A percentile compares a stretch with the other conserved stretches of the same genome.
Conservation (phyloP, 2,329 filamentous ascomycete species). For the Epichloe sylvatica region DNA sequence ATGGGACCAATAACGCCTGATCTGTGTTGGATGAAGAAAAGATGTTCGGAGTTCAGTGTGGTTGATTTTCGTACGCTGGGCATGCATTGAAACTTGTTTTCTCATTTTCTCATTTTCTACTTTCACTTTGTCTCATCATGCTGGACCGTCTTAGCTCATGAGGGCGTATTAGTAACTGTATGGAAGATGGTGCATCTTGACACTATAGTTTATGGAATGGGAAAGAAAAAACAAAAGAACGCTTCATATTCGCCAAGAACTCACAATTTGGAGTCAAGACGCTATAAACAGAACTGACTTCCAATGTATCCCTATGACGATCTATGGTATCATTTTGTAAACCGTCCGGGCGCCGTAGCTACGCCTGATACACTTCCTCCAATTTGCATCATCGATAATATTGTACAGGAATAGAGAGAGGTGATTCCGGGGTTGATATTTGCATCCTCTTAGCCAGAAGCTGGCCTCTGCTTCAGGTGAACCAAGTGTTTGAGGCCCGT, state of each 20-base stretch:
- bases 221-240: not conserved
- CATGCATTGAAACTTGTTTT: not conserved
- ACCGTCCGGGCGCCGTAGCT: slow-evolving; percentile 4
- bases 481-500: slow-evolving; percentile 30
- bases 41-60: not conserved
- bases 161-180: not conserved
- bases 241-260: not conserved
- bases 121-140: not conserved
- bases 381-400: not conserved
- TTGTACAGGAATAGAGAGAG: not conserved
- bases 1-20: not conserved
- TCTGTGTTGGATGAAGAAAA: not conserved
- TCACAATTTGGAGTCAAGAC: not conserved
- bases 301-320: not conserved
- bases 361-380: slow-evolving; percentile 2
- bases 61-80: not conserved
- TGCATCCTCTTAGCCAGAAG: slow-evolving; percentile 13
- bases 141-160: not conserved
- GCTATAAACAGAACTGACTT: not conserved
- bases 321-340: slow-evolving; percentile 16
- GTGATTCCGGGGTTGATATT: not conserved
- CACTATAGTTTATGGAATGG: not conserved
- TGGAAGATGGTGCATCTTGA: not conserved
- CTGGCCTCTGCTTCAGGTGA: slow-evolving; percentile 25
- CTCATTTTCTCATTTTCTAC: not conserved